These are phyloP conservation scores for Lentinula aciculospora DNA, from an alignment of 768 basidiomycete genomes.

Conservation along the genomic window DNA sequence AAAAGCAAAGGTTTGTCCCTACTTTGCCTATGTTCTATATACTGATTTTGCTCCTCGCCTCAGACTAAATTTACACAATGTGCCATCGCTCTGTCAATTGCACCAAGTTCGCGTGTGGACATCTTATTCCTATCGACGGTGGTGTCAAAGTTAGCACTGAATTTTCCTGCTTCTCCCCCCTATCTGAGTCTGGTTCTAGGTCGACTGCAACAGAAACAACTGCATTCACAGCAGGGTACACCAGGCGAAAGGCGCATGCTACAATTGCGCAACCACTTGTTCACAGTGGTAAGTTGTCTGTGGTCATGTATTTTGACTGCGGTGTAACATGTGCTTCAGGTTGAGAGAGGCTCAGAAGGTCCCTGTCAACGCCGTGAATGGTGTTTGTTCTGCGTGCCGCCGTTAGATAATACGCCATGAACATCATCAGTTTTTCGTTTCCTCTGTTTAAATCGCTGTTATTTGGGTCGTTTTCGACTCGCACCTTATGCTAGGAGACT, in stretches of 20 bases:
- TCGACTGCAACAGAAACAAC: not conserved
- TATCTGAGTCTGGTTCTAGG: not conserved
- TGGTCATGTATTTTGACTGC: not conserved
- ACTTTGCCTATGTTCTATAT: not conserved
- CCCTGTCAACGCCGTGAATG: not conserved
- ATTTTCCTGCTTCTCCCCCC: not conserved
- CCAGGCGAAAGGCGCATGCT: not conserved
- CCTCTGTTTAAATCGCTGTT: not conserved
- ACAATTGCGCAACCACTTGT: not conserved
- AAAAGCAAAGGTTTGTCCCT: not conserved
- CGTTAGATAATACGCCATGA: not conserved
- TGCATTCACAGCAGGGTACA: constrained; percentile 1
- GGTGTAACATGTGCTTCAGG: not conserved
- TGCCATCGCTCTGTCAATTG: constrained; percentile 5
- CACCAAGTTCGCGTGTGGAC: constrained; percentile 4
- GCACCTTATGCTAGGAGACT: not conserved
- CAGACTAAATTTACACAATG: not conserved
- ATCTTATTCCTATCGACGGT: not conserved
- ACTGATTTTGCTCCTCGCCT: not conserved
- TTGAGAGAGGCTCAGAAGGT: not conserved
- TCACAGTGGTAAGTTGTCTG: not conserved
- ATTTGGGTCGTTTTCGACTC: not conserved
- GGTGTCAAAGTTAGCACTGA: not conserved
- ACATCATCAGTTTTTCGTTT: not conserved
- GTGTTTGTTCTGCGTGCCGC: not conserved